Evolutionary conservation across 2,329 filamentous ascomycete genomes (phyloP), one percentile per base, ranked within the genome.

Genomic region (Bipolaris cookei): DNA sequence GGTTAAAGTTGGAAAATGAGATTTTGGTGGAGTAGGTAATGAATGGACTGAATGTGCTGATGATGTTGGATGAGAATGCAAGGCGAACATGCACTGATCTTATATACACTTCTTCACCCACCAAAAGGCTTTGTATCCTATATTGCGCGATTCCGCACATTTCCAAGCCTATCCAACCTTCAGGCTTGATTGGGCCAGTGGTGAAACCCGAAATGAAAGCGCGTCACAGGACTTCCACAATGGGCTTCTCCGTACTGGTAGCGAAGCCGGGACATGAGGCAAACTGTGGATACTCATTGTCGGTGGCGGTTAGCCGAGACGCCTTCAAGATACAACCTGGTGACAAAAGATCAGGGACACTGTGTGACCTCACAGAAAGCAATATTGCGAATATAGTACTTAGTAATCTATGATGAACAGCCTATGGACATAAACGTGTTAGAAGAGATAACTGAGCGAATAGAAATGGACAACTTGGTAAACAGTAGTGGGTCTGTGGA

Each of bases 121-220:
- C 47, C 35, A 42, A 18, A 34, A 25, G 50, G 51, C 46, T 41
- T 50, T 38, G 25, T 52, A 39, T 51, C 59, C 64, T 59, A 71
- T 73, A 71, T 66, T 71, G 58, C 53, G 48, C 30, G 43, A 63
- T 56, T 62, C 47, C 58, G 48, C 54, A 37, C 49, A 59, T 56
- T 47, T 44, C 54, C 55, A 63, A 55, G 59, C 61, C 66, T 42
- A 63, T 51, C 21, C 43, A 58, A 41, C 25, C 44, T 52, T 41
- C 49, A 42, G 46, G 30, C 42, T 59, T 70, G 54, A 71, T 72
- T 72, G 61, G 64, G 14, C 30, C 50, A 52, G 47, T 62, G 62
- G 60, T 64, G 60, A 61, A 56, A 49, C 55, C 63, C 51, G 62
- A 72, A 69, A 74, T 72, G 65, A 67, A 64, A 38, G 47, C 44